Evolutionary conservation across 2,329 filamentous ascomycete species (phyloP).

Genomic region (Stagonosporopsis cucurbitacearum): DNA sequence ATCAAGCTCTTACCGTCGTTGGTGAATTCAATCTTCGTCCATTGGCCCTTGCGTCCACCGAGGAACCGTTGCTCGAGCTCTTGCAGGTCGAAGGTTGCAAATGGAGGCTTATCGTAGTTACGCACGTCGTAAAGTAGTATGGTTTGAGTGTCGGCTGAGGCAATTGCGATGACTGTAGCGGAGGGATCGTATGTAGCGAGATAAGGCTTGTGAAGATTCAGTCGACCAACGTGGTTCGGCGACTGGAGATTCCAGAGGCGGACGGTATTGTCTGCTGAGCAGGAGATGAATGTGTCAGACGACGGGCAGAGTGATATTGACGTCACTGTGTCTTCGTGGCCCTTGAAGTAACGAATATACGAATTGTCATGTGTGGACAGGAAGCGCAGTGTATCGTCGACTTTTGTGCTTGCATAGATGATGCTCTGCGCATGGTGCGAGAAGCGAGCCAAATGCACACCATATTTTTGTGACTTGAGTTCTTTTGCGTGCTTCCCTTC

Average conservation of each 20-base stretch:
- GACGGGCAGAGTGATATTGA: slow-evolving; percentile 83
- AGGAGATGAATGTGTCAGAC: slow-evolving; percentile 89
- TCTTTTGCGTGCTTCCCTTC: slow-evolving; percentile 90
- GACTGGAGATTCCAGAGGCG: slow-evolving; percentile 88
- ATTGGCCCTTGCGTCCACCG: slow-evolving; percentile 64
- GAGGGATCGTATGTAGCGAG: slow-evolving; percentile 92
- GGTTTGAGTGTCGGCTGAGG: slow-evolving; percentile 77
- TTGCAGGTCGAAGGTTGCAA: slow-evolving; percentile 81
- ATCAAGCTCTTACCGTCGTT: slow-evolving; percentile 92
- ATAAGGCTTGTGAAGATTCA: slow-evolving; percentile 81
- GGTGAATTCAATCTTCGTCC: slow-evolving; percentile 93
- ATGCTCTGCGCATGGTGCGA: slow-evolving; percentile 91
- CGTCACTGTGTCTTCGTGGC: slow-evolving; percentile 85
- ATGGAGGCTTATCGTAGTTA: slow-evolving; percentile 91
- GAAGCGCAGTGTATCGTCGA: slow-evolving; percentile 87
- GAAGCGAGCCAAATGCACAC: slow-evolving; percentile 90
- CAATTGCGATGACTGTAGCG: slow-evolving; percentile 88
- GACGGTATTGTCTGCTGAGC: slow-evolving; percentile 87
- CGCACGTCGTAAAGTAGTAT: slow-evolving; percentile 91
- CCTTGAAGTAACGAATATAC: slow-evolving; percentile 95
- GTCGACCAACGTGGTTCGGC: slow-evolving; percentile 77
- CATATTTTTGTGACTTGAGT: slow-evolving; percentile 94
- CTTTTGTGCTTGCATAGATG: slow-evolving; percentile 93
- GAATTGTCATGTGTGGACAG: slow-evolving; percentile 93
- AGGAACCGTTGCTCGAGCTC: slow-evolving; percentile 62